These are phyloP conservation scores for Saccharomycopsis fibuligera DNA, from an alignment of 805 yeast genomes.

Conservation along the genomic window DNA sequence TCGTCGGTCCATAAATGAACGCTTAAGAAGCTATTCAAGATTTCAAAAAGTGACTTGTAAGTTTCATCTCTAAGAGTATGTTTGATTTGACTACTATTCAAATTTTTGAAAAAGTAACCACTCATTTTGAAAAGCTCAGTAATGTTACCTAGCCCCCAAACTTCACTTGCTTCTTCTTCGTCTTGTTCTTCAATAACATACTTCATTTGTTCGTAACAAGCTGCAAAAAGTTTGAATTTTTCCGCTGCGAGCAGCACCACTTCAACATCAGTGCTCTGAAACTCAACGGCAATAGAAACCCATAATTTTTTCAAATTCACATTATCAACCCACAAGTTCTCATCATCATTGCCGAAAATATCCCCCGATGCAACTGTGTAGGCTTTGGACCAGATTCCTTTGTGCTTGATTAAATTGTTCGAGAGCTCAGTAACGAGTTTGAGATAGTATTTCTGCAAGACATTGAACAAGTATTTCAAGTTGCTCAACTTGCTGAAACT, in stretches of 20 bases:
- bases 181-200: conserved; percentile 12
- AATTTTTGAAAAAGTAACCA: conserved; percentile 9
- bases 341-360: conserved; percentile 15
- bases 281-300: conserved; percentile 18
- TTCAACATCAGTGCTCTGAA: conserved; percentile 22
- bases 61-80: conserved; percentile 5
- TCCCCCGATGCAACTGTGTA: not conserved
- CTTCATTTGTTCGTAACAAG: conserved; percentile 18
- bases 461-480: not conserved
- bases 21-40: conserved; percentile 23
- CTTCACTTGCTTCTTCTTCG: not conserved
- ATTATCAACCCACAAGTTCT: conserved; percentile 21
- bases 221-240: conserved; percentile 25
- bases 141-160: conserved; percentile 5
- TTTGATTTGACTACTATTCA: not conserved
- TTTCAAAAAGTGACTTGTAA: conserved; percentile 22
- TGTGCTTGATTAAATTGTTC: conserved; percentile 14
- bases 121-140: conserved; percentile 5
- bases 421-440: conserved; percentile 13
- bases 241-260: conserved; percentile 24
- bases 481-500: conserved; percentile 2
- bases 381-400: conserved; percentile 15
- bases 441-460: conserved; percentile 6
- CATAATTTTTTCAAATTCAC: conserved; percentile 24
- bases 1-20: conserved; percentile 17